A percentile compares a stretch with the other conserved stretches of the same genome.
These are phyloP conservation scores for Calocera viscosa DNA, from an alignment of 768 basidiomycete genomes.

Conservation along the genomic window DNA sequence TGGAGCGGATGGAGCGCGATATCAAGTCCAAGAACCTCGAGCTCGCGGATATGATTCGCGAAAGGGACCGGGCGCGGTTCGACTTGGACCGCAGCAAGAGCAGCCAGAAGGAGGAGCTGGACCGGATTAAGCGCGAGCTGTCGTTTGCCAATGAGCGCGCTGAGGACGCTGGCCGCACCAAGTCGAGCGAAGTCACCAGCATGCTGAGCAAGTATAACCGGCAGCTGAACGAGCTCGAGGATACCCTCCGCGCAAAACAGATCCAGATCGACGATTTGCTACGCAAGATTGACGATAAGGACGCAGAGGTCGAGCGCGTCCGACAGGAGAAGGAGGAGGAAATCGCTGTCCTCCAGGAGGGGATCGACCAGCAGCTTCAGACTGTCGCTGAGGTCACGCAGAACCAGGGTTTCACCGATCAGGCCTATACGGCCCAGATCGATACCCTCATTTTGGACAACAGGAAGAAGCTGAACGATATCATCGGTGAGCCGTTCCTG, in stretches of 20 bases:
- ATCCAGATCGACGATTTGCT: constrained; percentile 90
- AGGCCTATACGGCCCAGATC: constrained; percentile 91
- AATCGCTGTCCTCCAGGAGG: constrained; percentile 86
- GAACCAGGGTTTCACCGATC: constrained; percentile 74
- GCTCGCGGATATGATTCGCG: constrained; percentile 96
- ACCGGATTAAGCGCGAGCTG: constrained; percentile 81
- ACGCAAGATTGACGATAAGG: constrained; percentile 59
- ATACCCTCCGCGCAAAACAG: constrained; percentile 85
- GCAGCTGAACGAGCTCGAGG: constrained; percentile 91
- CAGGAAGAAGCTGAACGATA: constrained; percentile 92
- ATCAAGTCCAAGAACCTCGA: constrained; percentile 98
- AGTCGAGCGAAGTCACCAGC: constrained; percentile 81
- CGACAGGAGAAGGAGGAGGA: constrained; percentile 97
- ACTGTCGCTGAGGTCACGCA: constrained; percentile 77
- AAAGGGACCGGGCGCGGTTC: constrained; percentile 89
- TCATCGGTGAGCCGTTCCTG: constrained; percentile 53
- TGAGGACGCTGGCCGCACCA: constrained; percentile 80
- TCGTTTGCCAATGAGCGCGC: constrained; percentile 96
- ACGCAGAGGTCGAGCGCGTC: constrained; percentile 63
- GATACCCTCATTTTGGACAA: constrained; percentile 93
- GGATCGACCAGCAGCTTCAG: constrained; percentile 83
- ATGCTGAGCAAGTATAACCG: constrained; percentile 90
- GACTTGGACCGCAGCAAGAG: constrained; percentile 87
- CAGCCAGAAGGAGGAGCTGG: constrained; percentile 89
- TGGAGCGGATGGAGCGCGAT: constrained; percentile 98